Evolutionary conservation across 805 yeast genomes (phyloP), one percentile per base, ranked within the genome.

Genomic region (Candida ficus): DNA sequence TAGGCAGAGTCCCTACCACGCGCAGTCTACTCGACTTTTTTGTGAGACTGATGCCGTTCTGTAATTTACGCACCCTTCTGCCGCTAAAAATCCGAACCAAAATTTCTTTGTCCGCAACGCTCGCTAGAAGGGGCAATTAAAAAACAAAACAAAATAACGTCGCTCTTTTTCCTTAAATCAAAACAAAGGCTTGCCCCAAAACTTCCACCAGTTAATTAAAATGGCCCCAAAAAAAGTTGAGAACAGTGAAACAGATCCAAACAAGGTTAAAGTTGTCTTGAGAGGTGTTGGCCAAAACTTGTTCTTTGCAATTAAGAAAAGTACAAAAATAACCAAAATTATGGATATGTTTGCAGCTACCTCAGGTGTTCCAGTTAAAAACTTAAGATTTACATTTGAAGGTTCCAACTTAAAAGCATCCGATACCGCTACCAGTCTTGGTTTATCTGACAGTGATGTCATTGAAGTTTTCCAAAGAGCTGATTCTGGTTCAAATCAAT

Each of bases 251-350:
- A 28, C 17, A 18, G 39, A 34, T 9, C 39, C 44, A 12, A 27
- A 17, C 5, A 42, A 42, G 44, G 44, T 52, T 26, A 48, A 44
- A 18, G 35, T 48, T 8, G 49, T 46, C 12, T 37, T 52, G n/a
- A 23, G 40, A 14, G 56, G 56, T 3, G 13, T 42, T 6, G 47
- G 35, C 3, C 41, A 41, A 3, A 44, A 41, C 6, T 38, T 52
- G 17, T 50, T 31, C 33, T 52, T 50, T 21, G 44, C 50, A 1
- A 19, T 50, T 20, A 47, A 42, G 22, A 43, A 26, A 22, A 35
- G 32, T 2, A 39, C 49, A 13, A 50, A 44, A 29, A 19, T 52
- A 33, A 41, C 21, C 4, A 52, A 44, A 26, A 44, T 49, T 5
- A 47, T 45, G 45, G 35, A 35, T 5, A 17, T 39, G 31, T 52